Conservation (phyloP, 1,284 basidiomycete species). For the Moesziomyces sp. region DNA sequence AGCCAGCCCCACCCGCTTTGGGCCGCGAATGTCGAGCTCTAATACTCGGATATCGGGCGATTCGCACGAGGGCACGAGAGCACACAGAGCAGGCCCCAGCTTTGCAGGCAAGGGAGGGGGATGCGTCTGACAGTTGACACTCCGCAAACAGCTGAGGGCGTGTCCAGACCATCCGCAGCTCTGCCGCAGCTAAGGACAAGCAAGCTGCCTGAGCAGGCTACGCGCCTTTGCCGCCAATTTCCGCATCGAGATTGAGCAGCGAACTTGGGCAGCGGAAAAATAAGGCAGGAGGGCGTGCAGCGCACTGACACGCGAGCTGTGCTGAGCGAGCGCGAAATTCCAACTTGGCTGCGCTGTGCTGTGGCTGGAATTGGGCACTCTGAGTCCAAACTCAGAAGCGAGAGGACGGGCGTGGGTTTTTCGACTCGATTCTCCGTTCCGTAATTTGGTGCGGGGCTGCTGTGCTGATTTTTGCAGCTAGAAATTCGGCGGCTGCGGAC, state of each 20-base stretch:
- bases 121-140: background rate
- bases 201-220: no score
- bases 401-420: slow-evolving; percentile 4
- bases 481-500: background rate
- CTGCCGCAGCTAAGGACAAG: background rate
- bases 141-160: background rate
- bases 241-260: background rate
- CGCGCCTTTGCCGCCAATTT: background rate
- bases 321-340: background rate
- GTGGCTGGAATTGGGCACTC: background rate
- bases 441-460: background rate
- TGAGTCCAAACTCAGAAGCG: slow-evolving; percentile 28
- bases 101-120: background rate
- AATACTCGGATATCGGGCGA: background rate
- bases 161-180: background rate
- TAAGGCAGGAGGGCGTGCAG: background rate
- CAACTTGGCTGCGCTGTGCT: background rate
- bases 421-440: background rate
- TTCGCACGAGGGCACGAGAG: background rate
- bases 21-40: background rate
- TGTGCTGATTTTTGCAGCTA: background rate
- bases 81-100: background rate
- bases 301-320: background rate
- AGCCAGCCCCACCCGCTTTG: background rate
- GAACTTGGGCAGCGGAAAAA: background rate